phyloP scores from a whole-genome alignment of 139 green algal genomes.

The Dunaliella sp. region DNA sequence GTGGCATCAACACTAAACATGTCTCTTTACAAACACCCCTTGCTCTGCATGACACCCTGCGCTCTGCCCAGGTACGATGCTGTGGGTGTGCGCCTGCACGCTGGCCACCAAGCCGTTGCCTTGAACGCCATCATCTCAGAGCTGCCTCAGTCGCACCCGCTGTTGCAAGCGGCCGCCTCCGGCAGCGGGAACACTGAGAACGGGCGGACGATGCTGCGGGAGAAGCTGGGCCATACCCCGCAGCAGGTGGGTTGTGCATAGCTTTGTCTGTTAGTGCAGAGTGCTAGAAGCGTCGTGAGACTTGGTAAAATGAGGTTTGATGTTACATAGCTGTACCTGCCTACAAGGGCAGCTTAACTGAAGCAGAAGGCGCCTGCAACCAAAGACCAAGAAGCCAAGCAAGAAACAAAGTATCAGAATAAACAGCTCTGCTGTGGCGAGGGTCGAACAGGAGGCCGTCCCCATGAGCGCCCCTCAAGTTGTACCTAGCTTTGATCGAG shows the following conservation, averaged over 20 bases:
- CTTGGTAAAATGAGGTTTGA: no score
- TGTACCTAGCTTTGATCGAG: no score
- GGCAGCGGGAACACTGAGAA: conserved; percentile 1
- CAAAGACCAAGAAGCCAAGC: no score
- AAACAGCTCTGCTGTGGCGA: no score
- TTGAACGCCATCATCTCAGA: conserved; percentile 57
- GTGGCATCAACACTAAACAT: no score
- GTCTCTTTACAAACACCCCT: no score
- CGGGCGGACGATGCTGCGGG: conserved; percentile 41
- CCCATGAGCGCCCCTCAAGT: no score
- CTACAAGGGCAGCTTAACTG: not conserved
- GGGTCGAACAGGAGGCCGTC: no score
- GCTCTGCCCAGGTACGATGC: conserved; percentile 49
- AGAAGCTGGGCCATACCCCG: conserved; percentile 81
- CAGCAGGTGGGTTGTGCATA: conserved; percentile 49
- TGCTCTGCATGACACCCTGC: no score
- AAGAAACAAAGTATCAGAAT: no score
- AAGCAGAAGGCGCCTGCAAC: not conserved
- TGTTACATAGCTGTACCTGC: no score
- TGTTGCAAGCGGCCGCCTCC: conserved; percentile 24
- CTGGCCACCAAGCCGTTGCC: conserved; percentile 55
- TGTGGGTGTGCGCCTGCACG: conserved; percentile 55
- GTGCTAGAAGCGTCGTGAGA: not conserved
- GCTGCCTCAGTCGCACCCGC: conserved; percentile 75
- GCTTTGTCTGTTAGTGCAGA: not conserved